Conservation (phyloP, 2,329 filamentous ascomycete species). For the Chaetoscypha palmicola region DNA sequence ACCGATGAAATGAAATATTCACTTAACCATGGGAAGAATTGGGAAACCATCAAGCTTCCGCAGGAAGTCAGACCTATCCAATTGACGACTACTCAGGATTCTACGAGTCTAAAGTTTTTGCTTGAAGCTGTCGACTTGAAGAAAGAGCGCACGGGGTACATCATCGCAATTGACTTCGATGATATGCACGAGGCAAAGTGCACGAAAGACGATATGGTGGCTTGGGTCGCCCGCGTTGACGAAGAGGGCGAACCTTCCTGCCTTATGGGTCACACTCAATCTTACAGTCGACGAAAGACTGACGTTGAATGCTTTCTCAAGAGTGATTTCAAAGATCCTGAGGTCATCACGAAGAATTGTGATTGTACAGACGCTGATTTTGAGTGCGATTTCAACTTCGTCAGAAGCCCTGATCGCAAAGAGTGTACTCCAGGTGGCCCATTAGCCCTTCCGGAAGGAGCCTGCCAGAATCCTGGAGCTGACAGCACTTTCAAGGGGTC, state of each 20-base stretch:
- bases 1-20: conserved; percentile 68
- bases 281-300: conserved; percentile 77
- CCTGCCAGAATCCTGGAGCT: conserved; percentile 51
- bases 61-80: conserved; percentile 63
- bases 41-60: conserved; percentile 66
- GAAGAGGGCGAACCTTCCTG: conserved; percentile 76
- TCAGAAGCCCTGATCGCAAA: conserved; percentile 55
- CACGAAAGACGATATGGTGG: conserved; percentile 73
- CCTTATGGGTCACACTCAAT: conserved; percentile 93
- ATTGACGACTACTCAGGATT: conserved; percentile 85
- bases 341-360: conserved; percentile 65
- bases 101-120: conserved; percentile 86
- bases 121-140: conserved; percentile 58
- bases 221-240: conserved; percentile 80
- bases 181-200: conserved; percentile 76
- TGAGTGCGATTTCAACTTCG: conserved; percentile 94
- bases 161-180: conserved; percentile 77
- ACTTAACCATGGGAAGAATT: conserved; percentile 79
- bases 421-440: conserved; percentile 55
- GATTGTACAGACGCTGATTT: conserved; percentile 80
- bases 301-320: conserved; percentile 84
- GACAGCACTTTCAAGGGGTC: conserved; percentile 70
- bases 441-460: conserved; percentile 60
- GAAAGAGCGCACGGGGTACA: conserved; percentile 47
- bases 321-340: conserved; percentile 73